phyloP scores from a whole-genome alignment of 1,284 basidiomycete species.

The Ceratobasidium papillatum region DNA sequence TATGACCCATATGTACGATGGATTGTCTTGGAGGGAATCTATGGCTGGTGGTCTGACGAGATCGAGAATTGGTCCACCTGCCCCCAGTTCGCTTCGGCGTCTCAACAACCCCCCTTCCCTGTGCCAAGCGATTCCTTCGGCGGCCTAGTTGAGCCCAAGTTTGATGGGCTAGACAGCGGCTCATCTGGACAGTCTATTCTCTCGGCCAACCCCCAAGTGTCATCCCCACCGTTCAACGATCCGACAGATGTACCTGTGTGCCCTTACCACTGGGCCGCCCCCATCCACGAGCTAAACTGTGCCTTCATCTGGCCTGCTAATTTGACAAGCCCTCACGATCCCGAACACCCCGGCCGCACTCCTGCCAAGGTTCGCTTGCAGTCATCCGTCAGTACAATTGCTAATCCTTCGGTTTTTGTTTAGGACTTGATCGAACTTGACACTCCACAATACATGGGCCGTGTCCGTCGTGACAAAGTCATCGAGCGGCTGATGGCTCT shows the following conservation, averaged over 20 bases:
- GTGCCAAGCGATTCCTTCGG: not conserved
- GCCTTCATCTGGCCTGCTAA: conserved; percentile 37
- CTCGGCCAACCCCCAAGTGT: not conserved
- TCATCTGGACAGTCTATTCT: conserved; percentile 8
- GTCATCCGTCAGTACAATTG: not conserved
- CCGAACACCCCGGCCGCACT: conserved; percentile 26
- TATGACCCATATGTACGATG: conserved; percentile 91
- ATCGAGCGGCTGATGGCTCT: conserved; percentile 84
- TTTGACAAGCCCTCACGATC: conserved; percentile 33
- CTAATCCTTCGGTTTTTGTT: not conserved
- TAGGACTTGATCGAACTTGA: conserved; percentile 76
- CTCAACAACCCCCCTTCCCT: not conserved
- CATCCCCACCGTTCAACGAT: conserved; percentile 10
- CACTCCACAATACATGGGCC: conserved; percentile 80
- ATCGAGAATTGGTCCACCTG: conserved; percentile 72
- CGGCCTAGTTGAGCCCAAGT: conserved; percentile 7
- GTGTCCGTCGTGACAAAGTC: conserved; percentile 70
- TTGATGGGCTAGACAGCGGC: too few relatives aligned
- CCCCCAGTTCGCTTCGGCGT: conserved; percentile 52
- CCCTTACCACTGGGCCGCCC: conserved; percentile 78
- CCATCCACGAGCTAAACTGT: conserved; percentile 70
- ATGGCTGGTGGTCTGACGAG: conserved; percentile 69
- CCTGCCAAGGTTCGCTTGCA: conserved; percentile 19
- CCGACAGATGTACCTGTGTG: conserved; percentile 63
- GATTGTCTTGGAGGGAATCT: conserved; percentile 83